Percentiles rank a stretch among this genome's conserved stretches.
Conservation (phyloP, 1,139 yeast genomes). For the Trichomonascaceae sp. region DNA sequence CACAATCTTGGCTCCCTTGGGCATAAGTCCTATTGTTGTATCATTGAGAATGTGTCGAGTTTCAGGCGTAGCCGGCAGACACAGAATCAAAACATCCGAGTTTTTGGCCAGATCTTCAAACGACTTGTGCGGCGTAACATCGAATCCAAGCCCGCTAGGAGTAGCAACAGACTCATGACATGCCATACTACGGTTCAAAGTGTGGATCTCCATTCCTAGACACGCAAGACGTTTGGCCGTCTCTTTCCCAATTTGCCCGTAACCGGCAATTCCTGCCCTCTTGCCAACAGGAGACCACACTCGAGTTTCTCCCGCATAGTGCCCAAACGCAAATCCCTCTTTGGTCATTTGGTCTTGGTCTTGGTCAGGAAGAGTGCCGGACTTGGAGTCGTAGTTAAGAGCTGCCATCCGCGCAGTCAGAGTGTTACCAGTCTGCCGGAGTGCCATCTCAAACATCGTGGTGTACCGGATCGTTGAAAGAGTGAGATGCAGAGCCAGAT, state of each 20-base stretch:
- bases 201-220: constrained; percentile 53
- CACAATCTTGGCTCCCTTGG: constrained; percentile 49
- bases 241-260: constrained; percentile 63
- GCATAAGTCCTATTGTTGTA: constrained; percentile 32
- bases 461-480: constrained; percentile 52
- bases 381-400: constrained; percentile 11
- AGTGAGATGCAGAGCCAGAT: constrained; percentile 48
- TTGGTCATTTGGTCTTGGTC: constrained; percentile 11
- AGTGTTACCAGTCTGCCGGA: constrained; percentile 32
- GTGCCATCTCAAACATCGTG: constrained; percentile 33
- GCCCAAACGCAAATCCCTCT: constrained; percentile 8
- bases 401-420: constrained; percentile 27
- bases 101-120: constrained; percentile 28
- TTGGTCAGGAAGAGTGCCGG: constrained; percentile 25
- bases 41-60: constrained; percentile 46
- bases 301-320: constrained; percentile 6
- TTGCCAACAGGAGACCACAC: constrained; percentile 37
- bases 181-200: constrained; percentile 40
- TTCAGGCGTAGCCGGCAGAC: constrained; percentile 52
- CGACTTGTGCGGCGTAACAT: constrained; percentile 31
- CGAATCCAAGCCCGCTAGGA: constrained; percentile 2
- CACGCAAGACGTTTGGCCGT: constrained; percentile 44
- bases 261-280: constrained; percentile 57
- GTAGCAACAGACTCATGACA: constrained; percentile 23
- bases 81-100: constrained; percentile 49